Base-by-base conservation (phyloP, 164 flowering plant genomes). In the Piper betle region DNA sequence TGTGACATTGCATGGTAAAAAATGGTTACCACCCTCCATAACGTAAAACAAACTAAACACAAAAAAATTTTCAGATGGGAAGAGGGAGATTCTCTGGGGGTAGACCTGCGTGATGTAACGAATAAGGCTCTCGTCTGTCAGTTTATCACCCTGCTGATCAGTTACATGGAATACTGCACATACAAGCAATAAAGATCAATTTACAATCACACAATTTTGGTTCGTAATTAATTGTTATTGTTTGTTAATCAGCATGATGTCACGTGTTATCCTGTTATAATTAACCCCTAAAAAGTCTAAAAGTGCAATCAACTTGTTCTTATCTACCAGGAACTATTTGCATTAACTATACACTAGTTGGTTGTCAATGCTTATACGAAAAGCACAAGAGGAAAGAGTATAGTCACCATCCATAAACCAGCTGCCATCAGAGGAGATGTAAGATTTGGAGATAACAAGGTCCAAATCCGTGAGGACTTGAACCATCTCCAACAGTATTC, bases 371-470 rank as follows among this genome's bases (percentile, higher is more conserved):
- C 33, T 25, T 2, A 25, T 0, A 25, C 33, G 33, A 25, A 25
- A 25, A 25, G 33, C 33, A 25, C 33, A 25, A 25, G 33, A 25
- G 33, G 33, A 25, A 25, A 18, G 41, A 57, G 4, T 46, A 41
- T 6, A 77, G 82, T 74, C 25, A 82, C 98, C 98, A 65, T 92
- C 96, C 98, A 92, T 89, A 79, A 87, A 75, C 97, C 97, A 92
- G 59, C 88, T 84, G 62, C 98, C 98, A 60, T 92, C 97, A 0
- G 96, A 89, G 37, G 77, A 87, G 62, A 89, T 84, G 82, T 87
- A 92, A 3, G 98, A 92, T 70, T 86, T 89, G 62, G 94, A 81
- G 58, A 92, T 92, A 15, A 89, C 71, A 9, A 92, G 87, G 74
- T 92, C 96, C 18, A 89, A 86, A 74, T 92, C 98, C 11, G 94